phyloP scores from a whole-genome alignment of 805 yeast genomes.

The Candida methanosorbosa region DNA sequence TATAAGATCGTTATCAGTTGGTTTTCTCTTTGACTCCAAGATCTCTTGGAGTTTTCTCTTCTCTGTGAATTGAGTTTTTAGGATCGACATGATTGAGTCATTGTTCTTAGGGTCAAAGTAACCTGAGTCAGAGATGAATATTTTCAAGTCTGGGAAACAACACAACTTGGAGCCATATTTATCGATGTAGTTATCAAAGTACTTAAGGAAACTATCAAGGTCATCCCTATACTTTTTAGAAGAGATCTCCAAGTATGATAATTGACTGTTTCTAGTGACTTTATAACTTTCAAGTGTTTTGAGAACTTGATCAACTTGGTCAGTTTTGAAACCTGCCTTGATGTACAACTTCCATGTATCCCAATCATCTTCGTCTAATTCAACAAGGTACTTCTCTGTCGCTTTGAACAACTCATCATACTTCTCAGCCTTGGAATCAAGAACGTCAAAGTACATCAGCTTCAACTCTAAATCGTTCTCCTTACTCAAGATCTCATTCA shows the following conservation, averaged over 20 bases:
- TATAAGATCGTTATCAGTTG: conserved; percentile 12
- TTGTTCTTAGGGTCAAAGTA: background rate
- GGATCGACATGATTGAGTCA: background rate
- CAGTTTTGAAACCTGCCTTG: conserved; percentile 32
- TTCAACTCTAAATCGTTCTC: conserved; percentile 56
- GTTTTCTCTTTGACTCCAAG: conserved; percentile 3
- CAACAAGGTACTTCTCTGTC: conserved; percentile 33
- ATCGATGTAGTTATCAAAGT: conserved; percentile 32
- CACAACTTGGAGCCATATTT: conserved; percentile 50
- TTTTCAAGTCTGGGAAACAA: conserved; percentile 51
- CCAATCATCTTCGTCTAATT: conserved; percentile 60
- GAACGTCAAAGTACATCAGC: conserved; percentile 39
- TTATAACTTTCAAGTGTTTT: conserved; percentile 22
- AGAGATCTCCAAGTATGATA: conserved; percentile 44
- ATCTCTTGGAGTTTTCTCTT: background rate
- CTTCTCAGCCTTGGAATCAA: conserved; percentile 29
- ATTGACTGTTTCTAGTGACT: conserved; percentile 44
- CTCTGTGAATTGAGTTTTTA: conserved; percentile 6
- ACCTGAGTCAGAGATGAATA: conserved; percentile 14
- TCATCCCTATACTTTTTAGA: conserved; percentile 1
- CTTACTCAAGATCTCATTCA: conserved; percentile 23
- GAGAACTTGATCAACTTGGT: conserved; percentile 23
- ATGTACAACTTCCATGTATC: conserved; percentile 58
- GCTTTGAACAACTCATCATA: conserved; percentile 36
- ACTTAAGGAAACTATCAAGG: conserved; percentile 16